Base-by-base conservation (phyloP, 2,329 filamentous ascomycete genomes). In the Pyricularia grisea region DNA sequence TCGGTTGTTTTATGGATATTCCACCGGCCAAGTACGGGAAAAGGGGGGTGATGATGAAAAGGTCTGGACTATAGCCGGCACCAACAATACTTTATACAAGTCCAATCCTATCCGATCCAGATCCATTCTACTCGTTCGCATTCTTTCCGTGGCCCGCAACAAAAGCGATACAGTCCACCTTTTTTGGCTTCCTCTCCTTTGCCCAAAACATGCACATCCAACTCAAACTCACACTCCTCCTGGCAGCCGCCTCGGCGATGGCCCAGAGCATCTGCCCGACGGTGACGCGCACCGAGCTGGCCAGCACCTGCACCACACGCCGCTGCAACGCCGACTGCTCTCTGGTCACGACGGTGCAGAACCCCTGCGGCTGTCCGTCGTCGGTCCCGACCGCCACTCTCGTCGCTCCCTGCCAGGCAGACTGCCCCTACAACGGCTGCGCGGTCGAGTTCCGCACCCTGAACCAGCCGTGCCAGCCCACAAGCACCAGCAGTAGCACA, bases 391-490 rank as follows among this genome's bases (percentile, higher is more conserved):
- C 74, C 20, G 74, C 75, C 10, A 76, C 74, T 1, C 73, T 76
- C 61, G 71, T 74, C 66, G 71, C 71, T 17, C 74, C 75, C 11
- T 76, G 75, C 73, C 72, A 72, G 65, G 74, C 72, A 36, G 72
- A 72, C 28, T 76, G 74, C 64, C 74, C 75, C 11, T 75, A 76
- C 70, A 70, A 70, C n/a, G 75, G 75, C 1, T 77, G 75, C 71
- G 71, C 68, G 25, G 73, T 74, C 67, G 71, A 73, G 55, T 75
- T 76, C 71, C 72, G 71, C 65, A 74, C 74, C 1, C 69, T 66
- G 3, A 64, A 67, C 25, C 68, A 72, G n/a, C 69, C 73, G 5
- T 76, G 74, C 70, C 23, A 33, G 36, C 60, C 67, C n/a, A 64
- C 67, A 1, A 27, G 50, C n/a, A n/a, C 27, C n/a, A 42, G 28